Evolutionary conservation across 2,329 filamentous ascomycete species (phyloP), one percentile per base, ranked within the genome.

Genomic region (Sordariomycetes sp.): DNA sequence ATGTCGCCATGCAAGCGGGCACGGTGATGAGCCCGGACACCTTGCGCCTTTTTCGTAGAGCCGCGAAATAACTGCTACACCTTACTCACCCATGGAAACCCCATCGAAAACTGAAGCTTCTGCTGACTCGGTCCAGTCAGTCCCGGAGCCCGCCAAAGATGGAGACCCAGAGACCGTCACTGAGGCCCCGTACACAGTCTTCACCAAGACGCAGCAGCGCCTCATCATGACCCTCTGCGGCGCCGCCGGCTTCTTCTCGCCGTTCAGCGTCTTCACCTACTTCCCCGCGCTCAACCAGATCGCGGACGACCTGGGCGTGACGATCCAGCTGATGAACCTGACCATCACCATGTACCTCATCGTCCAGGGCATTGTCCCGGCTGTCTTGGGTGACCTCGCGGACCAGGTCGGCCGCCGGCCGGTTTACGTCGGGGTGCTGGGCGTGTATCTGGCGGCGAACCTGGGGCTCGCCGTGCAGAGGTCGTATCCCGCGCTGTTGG

Each of bases 341-440:
- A 70, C 70, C 7, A 64, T 74, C 53, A 74, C 72, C 6, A 69
- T 70, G 0, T 74, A 74, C 59, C 67, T 73, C 64, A 68, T 78
- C 35, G 69, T 77, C 16, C 75, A 77, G 64, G 76, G 71, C 6
- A 63, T 79, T 10, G 74, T 78, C 1, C 79, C 79, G 0, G 69
- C 73, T 22, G 71, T 81, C 60, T 71, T 79, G 25, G 78, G 76
- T n/a, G 73, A 75, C 58, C 69, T 82, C 20, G 75, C 76, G 18
- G 80, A 82, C 64, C 69, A 65, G 46, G 61, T 71, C 18, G 79
- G 79, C 10, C 70, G 78, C 7, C 71, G 78, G 2, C 77, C 76
- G 0, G 74, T 74, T 1, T 80, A 78, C 61, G 64, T 79, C 1
- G 58, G 76, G 46, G 73, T 70, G 14, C 81, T 80, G 62, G 60